These are phyloP conservation scores for Musa schizocarpa DNA, from an alignment of 176 grass and related monocot genomes.

Conservation along the genomic window DNA sequence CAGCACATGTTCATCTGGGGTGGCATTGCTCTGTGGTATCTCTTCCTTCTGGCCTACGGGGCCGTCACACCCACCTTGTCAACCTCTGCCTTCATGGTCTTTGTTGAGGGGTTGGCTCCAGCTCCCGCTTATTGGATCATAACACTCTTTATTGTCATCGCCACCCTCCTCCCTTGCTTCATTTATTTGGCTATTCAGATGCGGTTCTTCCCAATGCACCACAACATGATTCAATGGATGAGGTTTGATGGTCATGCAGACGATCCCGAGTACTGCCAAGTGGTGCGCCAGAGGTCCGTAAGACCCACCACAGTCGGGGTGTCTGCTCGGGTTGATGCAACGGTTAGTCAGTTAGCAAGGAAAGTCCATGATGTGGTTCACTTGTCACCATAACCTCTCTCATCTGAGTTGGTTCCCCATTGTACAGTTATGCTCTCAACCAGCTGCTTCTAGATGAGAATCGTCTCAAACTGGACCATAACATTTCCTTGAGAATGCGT, in stretches of 20 bases:
- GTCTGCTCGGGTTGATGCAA: slow-evolving; percentile 64
- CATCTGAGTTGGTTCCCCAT: slow-evolving; percentile 32
- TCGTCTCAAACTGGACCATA: slow-evolving; percentile 4
- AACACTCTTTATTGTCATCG: slow-evolving; percentile 57
- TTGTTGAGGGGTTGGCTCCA: slow-evolving; percentile 64
- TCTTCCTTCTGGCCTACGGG: slow-evolving; percentile 69
- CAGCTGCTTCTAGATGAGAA: neutral
- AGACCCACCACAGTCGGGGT: slow-evolving; percentile 68
- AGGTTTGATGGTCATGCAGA: slow-evolving; percentile 61
- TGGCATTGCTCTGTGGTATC: slow-evolving; percentile 71
- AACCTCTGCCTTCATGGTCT: slow-evolving; percentile 62
- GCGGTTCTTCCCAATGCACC: slow-evolving; percentile 95
- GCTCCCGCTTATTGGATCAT: slow-evolving; percentile 62
- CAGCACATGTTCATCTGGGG: slow-evolving; percentile 98
- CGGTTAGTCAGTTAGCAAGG: slow-evolving; percentile 35
- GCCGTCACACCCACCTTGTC: slow-evolving; percentile 35
- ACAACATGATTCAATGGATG: slow-evolving; percentile 96
- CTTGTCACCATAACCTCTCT: slow-evolving; percentile 12
- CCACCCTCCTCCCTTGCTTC: slow-evolving; percentile 67
- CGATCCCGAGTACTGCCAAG: slow-evolving; percentile 52
- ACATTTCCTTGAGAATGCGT: neutral
- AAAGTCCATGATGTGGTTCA: slow-evolving; percentile 36
- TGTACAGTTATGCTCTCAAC: slow-evolving; percentile 28
- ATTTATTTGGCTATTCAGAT: slow-evolving; percentile 55
- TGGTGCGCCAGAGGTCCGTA: slow-evolving; percentile 71